phyloP scores from a whole-genome alignment of 2,329 filamentous ascomycete genomes.

The Emydomyces testavorans region DNA sequence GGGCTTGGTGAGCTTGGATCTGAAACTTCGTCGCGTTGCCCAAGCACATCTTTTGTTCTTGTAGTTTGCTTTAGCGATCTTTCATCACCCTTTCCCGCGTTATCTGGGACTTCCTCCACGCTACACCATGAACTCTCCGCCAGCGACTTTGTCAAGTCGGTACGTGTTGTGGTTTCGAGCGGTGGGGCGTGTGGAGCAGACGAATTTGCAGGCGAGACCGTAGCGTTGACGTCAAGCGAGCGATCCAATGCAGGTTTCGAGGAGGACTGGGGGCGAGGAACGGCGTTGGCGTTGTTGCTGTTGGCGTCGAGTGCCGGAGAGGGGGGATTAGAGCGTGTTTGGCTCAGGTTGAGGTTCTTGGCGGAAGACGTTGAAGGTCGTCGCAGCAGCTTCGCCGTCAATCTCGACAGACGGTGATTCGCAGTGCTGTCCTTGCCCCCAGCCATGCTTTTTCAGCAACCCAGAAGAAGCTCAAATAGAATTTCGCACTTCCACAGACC shows the following conservation, averaged over 20 bases:
- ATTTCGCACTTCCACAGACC: not conserved
- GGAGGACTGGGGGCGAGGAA: not conserved
- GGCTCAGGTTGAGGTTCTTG: constrained; percentile 7
- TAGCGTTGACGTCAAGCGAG: not conserved
- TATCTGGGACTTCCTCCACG: not conserved
- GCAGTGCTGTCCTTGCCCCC: constrained; percentile 12
- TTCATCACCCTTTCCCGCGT: not conserved
- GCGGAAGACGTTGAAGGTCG: constrained; percentile 26
- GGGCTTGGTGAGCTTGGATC: not conserved
- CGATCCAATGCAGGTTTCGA: not conserved
- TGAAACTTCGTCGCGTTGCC: not conserved
- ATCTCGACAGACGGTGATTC: constrained; percentile 26
- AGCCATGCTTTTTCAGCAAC: constrained; percentile 12
- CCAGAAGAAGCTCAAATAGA: not conserved
- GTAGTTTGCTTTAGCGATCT: not conserved
- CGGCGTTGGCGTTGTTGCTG: constrained; percentile 7
- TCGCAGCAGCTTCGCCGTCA: constrained; percentile 29
- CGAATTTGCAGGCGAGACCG: not conserved
- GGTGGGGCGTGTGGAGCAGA: not conserved
- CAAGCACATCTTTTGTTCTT: not conserved
- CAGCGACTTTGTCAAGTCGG: not conserved
- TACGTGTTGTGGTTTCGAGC: not conserved
- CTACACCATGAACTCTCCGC: constrained; percentile 3
- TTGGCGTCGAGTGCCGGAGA: constrained; percentile 4
- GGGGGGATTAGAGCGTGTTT: constrained; percentile 13